Base-by-base conservation (phyloP, 176 grass and related monocot species). In the Luzula sylvatica region DNA sequence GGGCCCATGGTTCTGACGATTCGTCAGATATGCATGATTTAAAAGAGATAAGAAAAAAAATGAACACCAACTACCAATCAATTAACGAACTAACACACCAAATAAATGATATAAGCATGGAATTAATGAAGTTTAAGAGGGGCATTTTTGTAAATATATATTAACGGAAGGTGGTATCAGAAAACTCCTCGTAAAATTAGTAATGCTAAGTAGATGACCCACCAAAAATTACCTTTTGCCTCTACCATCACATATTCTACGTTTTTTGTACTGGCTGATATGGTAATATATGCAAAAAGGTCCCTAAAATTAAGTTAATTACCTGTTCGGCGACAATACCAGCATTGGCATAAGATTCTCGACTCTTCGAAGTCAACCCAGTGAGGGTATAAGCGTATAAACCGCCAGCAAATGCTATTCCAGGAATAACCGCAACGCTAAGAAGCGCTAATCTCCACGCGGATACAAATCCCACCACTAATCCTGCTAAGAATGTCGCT, bases 291-390 rank as follows among this genome's bases (percentile, higher is more conserved):
- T 35, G 0, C 30, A 35, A 35, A 35, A 32, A 35, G 9, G 30
- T 9, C 30, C 30, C 30, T 35, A 35, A 35, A 35, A 0, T 0
- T 35, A 0, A 38, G 39, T 51, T 42, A 29, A 15, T 26, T 87
- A 80, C 89, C 83, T 95, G 89, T 64, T 95, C 89, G 11, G 83
- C 83, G 48, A 78, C 61, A 74, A 82, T 88, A 22, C 79, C 85
- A 73, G 89, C 89, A 61, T 88, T 80, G 55, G 80, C 72, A 38
- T 88, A 83, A 20, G 89, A 80, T 38, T 95, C 76, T 15, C 85
- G 83, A 71, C 80, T 95, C 73, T 95, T 95, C 66, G 89, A 84
- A 18, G 70, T 81, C 21, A 95, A 76, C 7, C 80, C 80, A 11
- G 89, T 80, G 46, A 84, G 65, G 1, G 83, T 87, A 70, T 87